Percentiles rank a stretch among this genome's conserved stretches.
These are phyloP conservation scores for Hura crepitans DNA, from an alignment of 441 rosid genomes.

Conservation along the genomic window DNA sequence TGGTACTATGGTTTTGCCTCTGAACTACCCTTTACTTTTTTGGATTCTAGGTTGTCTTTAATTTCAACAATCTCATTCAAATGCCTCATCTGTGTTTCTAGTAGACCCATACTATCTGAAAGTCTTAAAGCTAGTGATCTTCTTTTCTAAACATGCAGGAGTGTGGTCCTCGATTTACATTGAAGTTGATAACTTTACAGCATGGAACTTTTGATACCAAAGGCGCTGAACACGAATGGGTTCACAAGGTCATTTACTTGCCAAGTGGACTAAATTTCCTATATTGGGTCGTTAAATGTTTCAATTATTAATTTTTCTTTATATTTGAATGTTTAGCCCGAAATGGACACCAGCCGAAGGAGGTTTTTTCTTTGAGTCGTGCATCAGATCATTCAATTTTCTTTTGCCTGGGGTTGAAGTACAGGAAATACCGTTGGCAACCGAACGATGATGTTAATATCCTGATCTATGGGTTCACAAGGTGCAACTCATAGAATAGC, in stretches of 20 bases:
- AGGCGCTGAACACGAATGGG: conserved; percentile 90
- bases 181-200: conserved; percentile 69
- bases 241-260: conserved; percentile 67
- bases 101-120: not conserved
- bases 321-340: conserved; percentile 51
- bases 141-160: conserved; percentile 39
- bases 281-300: not conserved
- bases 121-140: not conserved
- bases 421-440: not conserved
- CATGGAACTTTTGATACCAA: conserved; percentile 84
- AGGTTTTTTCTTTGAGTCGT: conserved; percentile 74
- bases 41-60: too few relatives aligned
- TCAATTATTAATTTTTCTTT: not conserved
- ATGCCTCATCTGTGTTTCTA: not conserved
- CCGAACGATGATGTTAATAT: conserved; percentile 2
- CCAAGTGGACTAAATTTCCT: not conserved
- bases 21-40: too few relatives aligned
- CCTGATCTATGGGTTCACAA: not conserved
- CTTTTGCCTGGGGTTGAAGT: not conserved
- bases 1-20: too few relatives aligned
- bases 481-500: not conserved
- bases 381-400: conserved; percentile 6
- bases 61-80: not conserved
- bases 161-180: conserved; percentile 84
- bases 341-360: conserved; percentile 93